phyloP scores from a whole-genome alignment of 495 filamentous ascomycete species.

The Aspergillus carlsbadensis region DNA sequence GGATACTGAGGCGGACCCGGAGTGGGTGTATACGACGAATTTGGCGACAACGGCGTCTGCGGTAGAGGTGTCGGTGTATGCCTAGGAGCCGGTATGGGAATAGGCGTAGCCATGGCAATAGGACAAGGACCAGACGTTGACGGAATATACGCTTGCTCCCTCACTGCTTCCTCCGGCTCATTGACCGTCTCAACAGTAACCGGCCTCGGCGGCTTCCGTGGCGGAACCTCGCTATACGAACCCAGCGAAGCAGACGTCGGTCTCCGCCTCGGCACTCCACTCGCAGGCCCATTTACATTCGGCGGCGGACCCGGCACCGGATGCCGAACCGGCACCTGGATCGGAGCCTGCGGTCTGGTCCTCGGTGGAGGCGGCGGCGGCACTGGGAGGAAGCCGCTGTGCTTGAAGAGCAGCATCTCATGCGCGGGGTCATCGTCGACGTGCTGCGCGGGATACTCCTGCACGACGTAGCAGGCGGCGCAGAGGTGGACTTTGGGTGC shows the following conservation, averaged over 20 bases:
- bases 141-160: too few relatives aligned
- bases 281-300: too few relatives aligned
- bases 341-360: background rate
- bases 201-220: conserved; percentile 5
- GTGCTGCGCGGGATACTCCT: conserved; percentile 1
- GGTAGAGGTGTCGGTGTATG: background rate
- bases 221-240: background rate
- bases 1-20: too few relatives aligned
- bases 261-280: background rate
- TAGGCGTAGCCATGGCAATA: too few relatives aligned
- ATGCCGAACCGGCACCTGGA: background rate
- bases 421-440: conserved; percentile 1
- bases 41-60: background rate
- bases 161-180: background rate
- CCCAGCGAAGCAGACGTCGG: background rate
- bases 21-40: too few relatives aligned
- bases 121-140: too few relatives aligned
- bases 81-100: too few relatives aligned
- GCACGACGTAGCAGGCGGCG: conserved; percentile 8
- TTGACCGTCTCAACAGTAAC: background rate
- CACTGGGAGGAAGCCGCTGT: conserved; percentile 6
- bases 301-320: too few relatives aligned
- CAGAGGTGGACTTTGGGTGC: conserved; percentile 4
- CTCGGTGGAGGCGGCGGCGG: conserved; percentile 9
- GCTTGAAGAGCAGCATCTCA: background rate